Base-by-base conservation (phyloP, 1,284 basidiomycete genomes). In the Melampsora allii-populina region DNA sequence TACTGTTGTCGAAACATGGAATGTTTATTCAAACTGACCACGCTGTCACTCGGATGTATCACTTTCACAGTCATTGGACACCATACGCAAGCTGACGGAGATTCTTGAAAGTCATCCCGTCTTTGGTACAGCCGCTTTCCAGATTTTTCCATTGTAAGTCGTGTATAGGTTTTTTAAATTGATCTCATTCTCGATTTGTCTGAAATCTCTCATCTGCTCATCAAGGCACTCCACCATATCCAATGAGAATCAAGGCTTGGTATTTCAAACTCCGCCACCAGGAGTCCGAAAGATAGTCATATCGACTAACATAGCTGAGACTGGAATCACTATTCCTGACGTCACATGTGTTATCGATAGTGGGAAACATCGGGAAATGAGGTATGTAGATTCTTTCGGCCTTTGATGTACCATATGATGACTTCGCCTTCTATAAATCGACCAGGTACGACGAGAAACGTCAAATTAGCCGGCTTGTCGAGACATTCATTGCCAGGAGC, bases 331-430 rank as follows among this genome's bases (percentile, higher is more conserved):
- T 0, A 98, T 98, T 75, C 95, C 95, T 4, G 96, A 99, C 79
- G 92, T 98, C 75, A 98, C 95, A 2, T 95, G 94, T 79, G 96
- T 98, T 14, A 94, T 98, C 74, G 96, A 98, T 81, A 88, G 89
- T 0, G 96, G 96, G 63, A 94, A 93, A 80, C 94, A 98, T 80
- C 86, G 91, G 76, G 85, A 81, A 83, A 94, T 95, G 89, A 87
- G 90, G 89, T 90, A 77, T 69, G 79, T 77, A 5, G 10, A 46
- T 4, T 12, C 9, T 42, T 56, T 24, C 50, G 5, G 50, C n/a
- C 21, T 56, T 56, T 24, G 6, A 14, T 9, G 39, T 42, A 42
- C 39, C 39, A 10, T 45, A 73, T 31, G 39, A 3, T 42, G 48
- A 7, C 50, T 14, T 48, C 48, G 17, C 29, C 21, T 3, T 59